These are phyloP conservation scores for Colletotrichum simmondsii DNA, from an alignment of 2,329 filamentous ascomycete species.

Conservation along the genomic window DNA sequence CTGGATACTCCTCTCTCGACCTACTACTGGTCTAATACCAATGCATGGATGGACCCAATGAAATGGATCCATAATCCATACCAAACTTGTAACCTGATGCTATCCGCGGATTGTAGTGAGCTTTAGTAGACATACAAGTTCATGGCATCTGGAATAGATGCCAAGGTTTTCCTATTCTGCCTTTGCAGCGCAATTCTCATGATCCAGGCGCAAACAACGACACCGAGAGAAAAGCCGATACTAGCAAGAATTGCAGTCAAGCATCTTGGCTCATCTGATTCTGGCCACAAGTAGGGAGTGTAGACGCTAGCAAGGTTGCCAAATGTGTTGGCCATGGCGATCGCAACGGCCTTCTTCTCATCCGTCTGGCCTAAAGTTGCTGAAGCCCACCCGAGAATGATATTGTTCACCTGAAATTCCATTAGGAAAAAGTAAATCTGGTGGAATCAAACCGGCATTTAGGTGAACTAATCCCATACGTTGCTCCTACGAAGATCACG, in stretches of 20 bases:
- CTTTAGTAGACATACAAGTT: constrained; percentile 44
- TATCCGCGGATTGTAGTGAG: too few relatives aligned
- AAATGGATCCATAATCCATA: neutral
- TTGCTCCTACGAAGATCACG: constrained; percentile 50
- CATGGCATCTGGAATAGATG: constrained; percentile 35
- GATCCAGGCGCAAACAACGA: constrained; percentile 48
- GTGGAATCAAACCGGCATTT: constrained; percentile 44
- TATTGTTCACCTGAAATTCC: constrained; percentile 43
- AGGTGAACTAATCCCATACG: constrained; percentile 49
- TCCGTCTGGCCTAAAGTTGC: constrained; percentile 55
- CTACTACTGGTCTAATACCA: too few relatives aligned
- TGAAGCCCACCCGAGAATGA: constrained; percentile 56
- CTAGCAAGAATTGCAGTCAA: constrained; percentile 38
- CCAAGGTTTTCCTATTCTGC: constrained; percentile 46
- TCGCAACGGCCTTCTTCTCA: constrained; percentile 57
- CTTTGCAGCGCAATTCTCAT: constrained; percentile 46
- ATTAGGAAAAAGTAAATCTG: constrained; percentile 34
- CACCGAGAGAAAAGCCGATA: constrained; percentile 43
- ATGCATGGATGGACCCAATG: too few relatives aligned
- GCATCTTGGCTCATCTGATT: constrained; percentile 27
- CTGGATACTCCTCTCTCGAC: too few relatives aligned
- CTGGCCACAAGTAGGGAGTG: constrained; percentile 33
- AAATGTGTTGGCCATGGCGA: constrained; percentile 42
- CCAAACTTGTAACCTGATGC: neutral
- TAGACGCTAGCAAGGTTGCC: constrained; percentile 31